Conservation (phyloP, 1,284 basidiomycete genomes). For the Ceratobasidium sp. region DNA sequence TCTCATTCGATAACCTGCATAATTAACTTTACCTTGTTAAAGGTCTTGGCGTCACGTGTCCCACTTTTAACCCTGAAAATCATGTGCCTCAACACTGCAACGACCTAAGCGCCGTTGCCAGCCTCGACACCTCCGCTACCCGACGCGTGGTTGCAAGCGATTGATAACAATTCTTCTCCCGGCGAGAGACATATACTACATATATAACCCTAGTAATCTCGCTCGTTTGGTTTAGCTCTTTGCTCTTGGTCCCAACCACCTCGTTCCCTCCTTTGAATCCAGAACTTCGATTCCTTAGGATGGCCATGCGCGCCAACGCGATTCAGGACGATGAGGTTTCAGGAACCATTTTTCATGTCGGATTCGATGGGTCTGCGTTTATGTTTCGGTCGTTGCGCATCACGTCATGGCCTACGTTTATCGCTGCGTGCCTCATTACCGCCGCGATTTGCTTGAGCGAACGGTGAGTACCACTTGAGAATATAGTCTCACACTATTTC, state of each 20-base stretch:
- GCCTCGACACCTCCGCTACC: constrained; percentile 2
- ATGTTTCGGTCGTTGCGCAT: constrained; percentile 45
- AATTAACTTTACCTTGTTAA: too few relatives aligned
- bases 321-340: not conserved
- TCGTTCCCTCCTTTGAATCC: not conserved
- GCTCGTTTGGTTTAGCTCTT: not conserved
- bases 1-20: too few relatives aligned
- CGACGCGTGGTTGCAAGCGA: constrained; percentile 35
- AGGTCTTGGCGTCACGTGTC: too few relatives aligned
- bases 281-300: not conserved
- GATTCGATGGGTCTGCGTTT: constrained; percentile 31
- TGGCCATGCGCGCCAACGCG: not conserved
- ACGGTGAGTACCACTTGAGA: constrained; percentile 54
- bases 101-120: constrained; percentile 25
- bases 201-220: not conserved
- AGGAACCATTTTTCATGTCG: constrained; percentile 13
- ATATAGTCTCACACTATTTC: not conserved
- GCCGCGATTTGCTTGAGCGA: constrained; percentile 61
- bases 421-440: constrained; percentile 56
- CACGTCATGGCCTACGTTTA: constrained; percentile 56
- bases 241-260: not conserved
- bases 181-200: not conserved
- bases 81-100: not conserved
- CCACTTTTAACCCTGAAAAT: constrained; percentile 3
- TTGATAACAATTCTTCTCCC: not conserved